Conservation (phyloP, 768 basidiomycete species). For the Albatrellus ellisii region DNA sequence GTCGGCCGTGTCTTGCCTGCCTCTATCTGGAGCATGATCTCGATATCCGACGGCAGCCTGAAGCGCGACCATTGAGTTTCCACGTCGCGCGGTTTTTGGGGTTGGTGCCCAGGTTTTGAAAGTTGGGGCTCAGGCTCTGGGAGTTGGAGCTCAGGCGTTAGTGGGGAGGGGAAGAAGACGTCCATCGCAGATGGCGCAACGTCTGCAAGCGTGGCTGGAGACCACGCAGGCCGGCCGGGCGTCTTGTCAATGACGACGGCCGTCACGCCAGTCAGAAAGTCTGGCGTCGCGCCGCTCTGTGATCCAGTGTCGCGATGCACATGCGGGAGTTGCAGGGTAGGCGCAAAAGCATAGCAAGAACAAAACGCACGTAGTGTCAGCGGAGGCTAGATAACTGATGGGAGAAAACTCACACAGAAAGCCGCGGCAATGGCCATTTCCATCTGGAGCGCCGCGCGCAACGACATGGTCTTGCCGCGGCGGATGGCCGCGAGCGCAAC, state of each 20-base stretch:
- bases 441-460: slow-evolving; percentile 64
- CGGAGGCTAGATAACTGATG: neutral
- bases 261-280: slow-evolving; percentile 75
- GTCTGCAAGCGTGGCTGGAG: slow-evolving; percentile 46
- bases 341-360: neutral
- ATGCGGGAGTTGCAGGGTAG: neutral
- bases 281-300: slow-evolving; percentile 65
- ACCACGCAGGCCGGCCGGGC: slow-evolving; percentile 53
- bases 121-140: slow-evolving; percentile 18
- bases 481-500: slow-evolving; percentile 77
- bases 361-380: too few species aligned
- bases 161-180: slow-evolving; percentile 54
- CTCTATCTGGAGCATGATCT: too few species aligned
- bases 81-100: slow-evolving; percentile 15
- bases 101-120: slow-evolving; percentile 13
- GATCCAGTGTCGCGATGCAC: neutral
- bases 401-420: slow-evolving; percentile 56
- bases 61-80: slow-evolving; percentile 21
- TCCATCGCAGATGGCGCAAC: slow-evolving; percentile 43
- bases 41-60: slow-evolving; percentile 67
- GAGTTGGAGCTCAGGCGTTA: slow-evolving; percentile 17
- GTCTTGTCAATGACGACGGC: slow-evolving; percentile 46
- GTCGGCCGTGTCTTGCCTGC: slow-evolving; percentile 40
- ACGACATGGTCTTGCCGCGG: slow-evolving; percentile 44
- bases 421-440: slow-evolving; percentile 84